Evolutionary conservation across 176 grass and related monocot species (phyloP), one percentile per base, ranked within the genome.

Genomic region (Raddia guianensis): DNA sequence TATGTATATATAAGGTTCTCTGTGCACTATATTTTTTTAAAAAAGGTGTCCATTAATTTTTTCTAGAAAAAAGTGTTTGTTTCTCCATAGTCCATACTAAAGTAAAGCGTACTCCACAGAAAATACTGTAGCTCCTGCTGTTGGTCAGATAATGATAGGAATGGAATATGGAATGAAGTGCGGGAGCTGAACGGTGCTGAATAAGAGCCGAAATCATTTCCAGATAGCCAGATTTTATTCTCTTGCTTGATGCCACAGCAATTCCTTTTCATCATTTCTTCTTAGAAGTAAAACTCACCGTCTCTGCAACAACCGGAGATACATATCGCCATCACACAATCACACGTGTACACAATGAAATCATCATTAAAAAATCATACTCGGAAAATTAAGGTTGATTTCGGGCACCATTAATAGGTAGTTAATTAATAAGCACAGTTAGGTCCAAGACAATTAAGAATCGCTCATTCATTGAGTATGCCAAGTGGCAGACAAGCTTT

Each of bases 141-240:
- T 27, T 2, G 19, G 4, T 60, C 6, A 1, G 9, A 60, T 2
- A 27, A 60, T 11, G 57, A 11, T 1, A 60, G 57, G 19, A 11
- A 60, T 27, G 67, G 70, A 72, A 72, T 72, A 72, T 34, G 13
- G 16, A 72, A 10, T 52, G 49, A 72, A 72, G 49, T 72, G 68
- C 66, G 3, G 7, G 13, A 16, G 49, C 2, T 18, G n/a, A 72
- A 72, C 52, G 48, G 47, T 35, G 9, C 1, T 0, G 69, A 14
- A 72, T 72, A 6, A 51, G 69, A 72, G 51, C 49, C 69, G 6
- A 52, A 32, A 34, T 72, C 18, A 52, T 52, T 52, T 51, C 6
- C 5, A 34, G 12, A 21, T 9, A 52, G 12, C 1, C 10, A 2
- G 3, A 48, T 27, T 13, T 13, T 47, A 32, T 49, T 21, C 13